A percentile compares a stretch with the other conserved stretches of the same genome.
phyloP scores from a whole-genome alignment of 768 basidiomycete species.

The Suillus variegatus region DNA sequence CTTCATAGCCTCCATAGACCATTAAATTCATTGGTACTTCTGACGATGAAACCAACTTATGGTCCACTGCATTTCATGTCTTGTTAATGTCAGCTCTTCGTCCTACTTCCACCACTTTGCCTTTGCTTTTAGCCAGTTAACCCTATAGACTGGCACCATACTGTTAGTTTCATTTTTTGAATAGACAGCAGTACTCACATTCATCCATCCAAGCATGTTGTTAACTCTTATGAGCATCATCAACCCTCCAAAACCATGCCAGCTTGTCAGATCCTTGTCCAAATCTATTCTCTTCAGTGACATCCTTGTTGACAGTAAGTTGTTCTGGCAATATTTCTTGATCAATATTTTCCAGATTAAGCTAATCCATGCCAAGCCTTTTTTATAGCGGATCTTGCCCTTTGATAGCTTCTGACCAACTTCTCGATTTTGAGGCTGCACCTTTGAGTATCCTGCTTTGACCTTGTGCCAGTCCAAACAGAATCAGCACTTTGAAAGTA shows the following conservation, averaged over 20 bases:
- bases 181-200: neutral
- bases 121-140: too few species aligned
- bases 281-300: constrained; percentile 15
- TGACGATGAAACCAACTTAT: too few species aligned
- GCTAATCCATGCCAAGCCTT: neutral
- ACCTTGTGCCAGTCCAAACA: constrained; percentile 4
- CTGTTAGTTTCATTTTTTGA: too few species aligned
- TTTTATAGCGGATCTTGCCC: neutral
- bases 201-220: constrained; percentile 7
- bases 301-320: constrained; percentile 9
- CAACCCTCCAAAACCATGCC: constrained; percentile 9
- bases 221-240: neutral
- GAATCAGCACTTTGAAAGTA: constrained; percentile 8
- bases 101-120: too few species aligned
- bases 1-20: too few species aligned
- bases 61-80: too few species aligned
- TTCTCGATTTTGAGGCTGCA: neutral
- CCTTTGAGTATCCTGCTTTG: constrained; percentile 7
- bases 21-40: too few species aligned
- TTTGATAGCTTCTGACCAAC: constrained; percentile 7
- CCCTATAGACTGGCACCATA: too few species aligned
- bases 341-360: neutral
- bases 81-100: too few species aligned
- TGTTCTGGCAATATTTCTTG: constrained; percentile 5
- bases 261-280: constrained; percentile 10